Base-by-base conservation (phyloP, 441 rosid genomes). In the Euphorbia schlechtendalii region DNA sequence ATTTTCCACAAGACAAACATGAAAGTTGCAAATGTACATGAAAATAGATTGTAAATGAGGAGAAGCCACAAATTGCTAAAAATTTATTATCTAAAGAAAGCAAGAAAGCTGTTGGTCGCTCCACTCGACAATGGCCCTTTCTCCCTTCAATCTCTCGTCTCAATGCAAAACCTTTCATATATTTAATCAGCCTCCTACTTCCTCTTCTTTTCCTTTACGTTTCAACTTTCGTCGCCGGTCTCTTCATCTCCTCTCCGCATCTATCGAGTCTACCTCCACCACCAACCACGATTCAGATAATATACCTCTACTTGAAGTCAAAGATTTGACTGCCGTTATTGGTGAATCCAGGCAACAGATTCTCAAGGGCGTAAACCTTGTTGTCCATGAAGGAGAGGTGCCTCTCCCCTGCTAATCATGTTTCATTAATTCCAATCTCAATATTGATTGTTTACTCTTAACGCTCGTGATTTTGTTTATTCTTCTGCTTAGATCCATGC, bases 341-440 rank as follows among this genome's bases (percentile, higher is more conserved):
- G 70, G 83, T 3, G 93, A 90, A 64, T 74, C 99, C 41, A 83
- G 82, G 60, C 90, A 87, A 77, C 87, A 89, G 81, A 87, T 94
- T 64, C 86, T 89, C 66, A 84, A 84, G 74, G 96, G 97, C 38
- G 90, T 90, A 7, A 78, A 85, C 65, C 82, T 94, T 14, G 71
- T 86, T 52, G 68, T 94, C 32, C 73, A 76, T 73, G 89, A 86
- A 77, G 99, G 99, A 71, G 96, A 93, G 96, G 97, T 93, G 45
- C 21, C 0, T 38, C 41, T 38, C 41, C 11, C 41, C 8, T 8
- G 1, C 10, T 32, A 32, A 3, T 32, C 34, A 32, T 32, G 34
- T 32, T 32, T 32, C 34, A 32, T 32, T 32, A 32, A 3, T 32
- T 32, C 3, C 6, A 2, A 3, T 32, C 34, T 32, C 34, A 32